Evolutionary conservation across 257 asterid genomes (phyloP).

Genomic region (Gentiana straminea): DNA sequence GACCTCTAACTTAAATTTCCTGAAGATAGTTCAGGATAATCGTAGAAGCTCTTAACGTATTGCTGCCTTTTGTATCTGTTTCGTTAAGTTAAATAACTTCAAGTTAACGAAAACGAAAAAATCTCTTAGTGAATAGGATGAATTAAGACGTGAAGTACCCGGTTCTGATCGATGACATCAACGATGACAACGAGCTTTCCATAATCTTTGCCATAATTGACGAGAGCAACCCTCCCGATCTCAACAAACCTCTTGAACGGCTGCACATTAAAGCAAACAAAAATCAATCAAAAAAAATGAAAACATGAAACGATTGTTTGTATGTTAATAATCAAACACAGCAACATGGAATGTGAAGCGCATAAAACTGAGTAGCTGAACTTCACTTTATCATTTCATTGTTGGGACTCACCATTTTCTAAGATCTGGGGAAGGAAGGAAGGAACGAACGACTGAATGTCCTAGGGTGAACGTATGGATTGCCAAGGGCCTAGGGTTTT

Average conservation of each 20-base stretch:
- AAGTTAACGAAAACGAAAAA: too few relatives aligned
- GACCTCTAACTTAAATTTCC: too few relatives aligned
- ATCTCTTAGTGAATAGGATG: too few relatives aligned
- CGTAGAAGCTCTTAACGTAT: too few relatives aligned
- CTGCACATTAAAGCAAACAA: slow-evolving; percentile 17
- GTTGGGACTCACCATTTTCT: slow-evolving; percentile 14
- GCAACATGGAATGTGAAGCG: too few relatives aligned
- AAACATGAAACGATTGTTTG: not conserved
- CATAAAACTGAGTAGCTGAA: too few relatives aligned
- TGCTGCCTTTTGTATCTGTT: too few relatives aligned
- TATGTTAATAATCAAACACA: too few relatives aligned
- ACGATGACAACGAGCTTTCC: slow-evolving; percentile 84
- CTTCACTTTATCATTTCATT: too few relatives aligned
- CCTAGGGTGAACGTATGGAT: not conserved
- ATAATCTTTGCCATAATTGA: slow-evolving; percentile 78
- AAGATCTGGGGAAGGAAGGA: slow-evolving; percentile 2
- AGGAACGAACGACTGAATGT: not conserved
- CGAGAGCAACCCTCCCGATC: slow-evolving; percentile 83
- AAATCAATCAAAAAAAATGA: too few relatives aligned
- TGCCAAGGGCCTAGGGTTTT: slow-evolving; percentile 1
- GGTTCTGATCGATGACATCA: slow-evolving; percentile 76
- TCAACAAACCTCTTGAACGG: slow-evolving; percentile 94
- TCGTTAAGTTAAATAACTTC: too few relatives aligned
- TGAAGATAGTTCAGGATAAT: too few relatives aligned
- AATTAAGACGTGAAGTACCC: slow-evolving; percentile 26